Evolutionary conservation across 2,329 filamentous ascomycete genomes (phyloP).

Genomic region (Sporothrix humicola): DNA sequence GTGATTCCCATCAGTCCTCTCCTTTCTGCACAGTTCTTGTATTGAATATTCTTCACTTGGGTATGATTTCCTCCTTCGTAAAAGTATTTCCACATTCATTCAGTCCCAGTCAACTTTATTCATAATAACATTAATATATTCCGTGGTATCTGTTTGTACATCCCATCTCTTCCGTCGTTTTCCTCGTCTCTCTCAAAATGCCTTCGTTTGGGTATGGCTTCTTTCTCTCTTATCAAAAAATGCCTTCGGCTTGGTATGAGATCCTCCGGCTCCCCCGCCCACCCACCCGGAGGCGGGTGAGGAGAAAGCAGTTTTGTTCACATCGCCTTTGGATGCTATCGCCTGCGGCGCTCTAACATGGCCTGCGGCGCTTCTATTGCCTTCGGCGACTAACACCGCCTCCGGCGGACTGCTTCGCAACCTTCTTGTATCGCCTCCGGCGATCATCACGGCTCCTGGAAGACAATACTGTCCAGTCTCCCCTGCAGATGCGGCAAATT

Average conservation of each 20-base stretch:
- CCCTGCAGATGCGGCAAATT: conserved; percentile 47
- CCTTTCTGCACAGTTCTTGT: too few species aligned
- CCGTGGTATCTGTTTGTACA: neutral
- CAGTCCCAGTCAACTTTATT: neutral
- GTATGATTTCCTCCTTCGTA: neutral
- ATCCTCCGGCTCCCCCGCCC: too few species aligned
- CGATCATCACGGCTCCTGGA: conserved; percentile 48
- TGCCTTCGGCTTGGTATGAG: too few species aligned
- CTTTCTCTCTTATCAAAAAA: too few species aligned
- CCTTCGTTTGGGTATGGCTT: too few species aligned
- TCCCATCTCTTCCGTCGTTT: too few species aligned
- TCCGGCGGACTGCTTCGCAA: neutral
- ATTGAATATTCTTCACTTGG: neutral
- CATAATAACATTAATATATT: too few species aligned
- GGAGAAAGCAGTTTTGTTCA: neutral
- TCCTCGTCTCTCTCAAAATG: neutral
- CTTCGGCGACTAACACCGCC: neutral
- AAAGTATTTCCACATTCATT: neutral
- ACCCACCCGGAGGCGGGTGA: too few species aligned
- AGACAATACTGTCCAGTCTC: conserved; percentile 48
- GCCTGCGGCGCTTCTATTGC: neutral
- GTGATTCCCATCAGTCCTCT: too few species aligned
- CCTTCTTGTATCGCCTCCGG: neutral
- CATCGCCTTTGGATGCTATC: neutral
- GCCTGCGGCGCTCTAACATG: neutral